phyloP scores from a whole-genome alignment of 192 early-diverging fungal species.

The Chytriomyces sp. region DNA sequence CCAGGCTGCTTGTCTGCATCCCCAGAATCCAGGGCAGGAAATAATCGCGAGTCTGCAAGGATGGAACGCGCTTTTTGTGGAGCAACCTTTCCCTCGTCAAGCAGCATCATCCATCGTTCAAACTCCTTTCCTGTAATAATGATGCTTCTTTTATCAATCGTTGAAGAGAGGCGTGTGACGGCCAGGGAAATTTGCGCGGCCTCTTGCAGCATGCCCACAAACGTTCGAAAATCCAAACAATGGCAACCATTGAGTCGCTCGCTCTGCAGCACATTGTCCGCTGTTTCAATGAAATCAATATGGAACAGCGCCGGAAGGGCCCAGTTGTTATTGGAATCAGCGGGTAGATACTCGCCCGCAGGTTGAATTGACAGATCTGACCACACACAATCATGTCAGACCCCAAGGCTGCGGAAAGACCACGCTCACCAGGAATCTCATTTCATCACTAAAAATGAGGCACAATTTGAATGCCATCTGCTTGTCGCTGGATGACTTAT shows the following conservation, averaged over 20 bases:
- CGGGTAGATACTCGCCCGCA: conserved; percentile 37
- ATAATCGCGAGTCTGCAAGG: background rate
- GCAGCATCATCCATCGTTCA: background rate
- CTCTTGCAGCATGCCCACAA: too few relatives aligned
- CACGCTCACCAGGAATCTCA: conserved; percentile 26
- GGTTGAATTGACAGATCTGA: background rate
- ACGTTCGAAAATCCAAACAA: too few relatives aligned
- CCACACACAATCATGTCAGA: background rate
- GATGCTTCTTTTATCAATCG: background rate
- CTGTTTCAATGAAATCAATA: too few relatives aligned
- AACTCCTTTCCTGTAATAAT: background rate
- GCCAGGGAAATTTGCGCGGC: too few relatives aligned
- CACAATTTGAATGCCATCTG: conserved; percentile 13
- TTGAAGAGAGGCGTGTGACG: too few relatives aligned
- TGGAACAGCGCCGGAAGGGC: too few relatives aligned
- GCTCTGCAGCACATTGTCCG: too few relatives aligned
- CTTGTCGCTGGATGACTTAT: conserved; percentile 77
- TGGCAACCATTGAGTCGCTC: too few relatives aligned
- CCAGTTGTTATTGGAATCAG: conserved; percentile 76
- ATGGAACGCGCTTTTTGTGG: background rate
- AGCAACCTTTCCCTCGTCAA: background rate
- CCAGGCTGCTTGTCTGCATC: background rate
- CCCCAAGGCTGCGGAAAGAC: conserved; percentile 79
- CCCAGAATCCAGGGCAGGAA: background rate
- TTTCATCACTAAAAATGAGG: background rate